Base-by-base conservation (phyloP, 2,329 filamentous ascomycete species). In the Ceratocystiopsis sp. region DNA sequence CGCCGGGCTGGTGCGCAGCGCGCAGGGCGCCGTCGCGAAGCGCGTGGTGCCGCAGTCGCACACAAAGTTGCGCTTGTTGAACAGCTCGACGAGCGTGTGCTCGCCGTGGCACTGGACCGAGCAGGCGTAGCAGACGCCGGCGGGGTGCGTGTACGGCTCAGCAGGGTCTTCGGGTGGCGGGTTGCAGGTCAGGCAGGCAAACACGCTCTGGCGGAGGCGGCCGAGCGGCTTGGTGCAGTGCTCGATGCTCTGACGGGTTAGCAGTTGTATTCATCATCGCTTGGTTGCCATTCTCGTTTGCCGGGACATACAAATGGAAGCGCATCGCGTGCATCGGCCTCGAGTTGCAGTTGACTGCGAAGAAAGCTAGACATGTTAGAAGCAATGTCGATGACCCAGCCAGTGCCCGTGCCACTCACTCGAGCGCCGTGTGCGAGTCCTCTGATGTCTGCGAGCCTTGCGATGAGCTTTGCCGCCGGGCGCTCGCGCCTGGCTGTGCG, bases 51-150 rank as follows among this genome's bases (percentile, higher is more conserved):
- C 91, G 55, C 91, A 98, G 59, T 98, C 91, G 63, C 91, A 98
- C 36, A 84, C 84, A 55, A 98, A 96, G 61, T 94, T 80, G 55
- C 93, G 79, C 65, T 95, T 96, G 57, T 75, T 80, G 64, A 98
- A 98, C 17, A 98, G 80, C 62, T 98, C 91, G 41, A 96, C 91
- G 21, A 98, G 75, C 2, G 73, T 82, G 58, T 98, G 91, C 55
- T 96, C 87, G 51, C 91, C 89, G 55, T 98, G 91, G 58, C 91
- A 98, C 53, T 89, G 83, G 46, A 98, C 85, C 8, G 89, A 95
- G 64, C 91, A 98, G 18, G 87, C 84, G 55, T 98, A 98, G 67
- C 91, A 98, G 45, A 98, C 75, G 21, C 84, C 91, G 3, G 89
- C 91, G 8, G 80, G 68, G 9, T 38, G 34, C 13, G 66, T 73